phyloP scores from a whole-genome alignment of 164 flowering plant genomes.

The Tinospora cordifolia region DNA sequence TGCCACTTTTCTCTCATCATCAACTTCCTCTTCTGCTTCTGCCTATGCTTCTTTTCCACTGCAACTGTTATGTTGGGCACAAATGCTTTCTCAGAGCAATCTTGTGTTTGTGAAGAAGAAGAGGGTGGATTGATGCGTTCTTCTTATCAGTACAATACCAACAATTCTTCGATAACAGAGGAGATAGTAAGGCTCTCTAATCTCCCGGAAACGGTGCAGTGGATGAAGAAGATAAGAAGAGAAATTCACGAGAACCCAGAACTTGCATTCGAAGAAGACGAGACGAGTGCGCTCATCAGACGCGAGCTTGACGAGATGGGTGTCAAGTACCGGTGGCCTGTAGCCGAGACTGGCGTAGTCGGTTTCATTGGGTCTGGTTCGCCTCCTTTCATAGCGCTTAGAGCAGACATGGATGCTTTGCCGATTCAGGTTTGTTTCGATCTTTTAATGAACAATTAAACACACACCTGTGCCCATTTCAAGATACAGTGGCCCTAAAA shows the following conservation, averaged over 20 bases:
- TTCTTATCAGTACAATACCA: background rate
- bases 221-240: conserved; percentile 52
- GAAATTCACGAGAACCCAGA: conserved; percentile 62
- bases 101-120: background rate
- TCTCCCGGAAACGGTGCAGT: conserved; percentile 27
- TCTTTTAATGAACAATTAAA: no score
- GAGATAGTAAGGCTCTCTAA: conserved; percentile 30
- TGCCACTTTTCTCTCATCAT: conserved; percentile 9
- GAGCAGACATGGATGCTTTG: conserved; percentile 77
- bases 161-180: conserved; percentile 16
- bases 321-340: conserved; percentile 46
- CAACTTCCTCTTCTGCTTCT: no score
- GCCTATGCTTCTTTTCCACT: conserved; percentile 5
- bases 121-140: no score
- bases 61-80: background rate
- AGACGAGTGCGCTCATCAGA: conserved; percentile 49
- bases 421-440: conserved; percentile 54
- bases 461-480: no score
- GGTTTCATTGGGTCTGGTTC: conserved; percentile 54
- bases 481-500: no score
- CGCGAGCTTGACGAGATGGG: conserved; percentile 49
- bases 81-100: conserved; percentile 5
- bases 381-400: conserved; percentile 55
- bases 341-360: conserved; percentile 58
- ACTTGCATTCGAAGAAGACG: conserved; percentile 55